Evolutionary conservation across 371 early-diverging fungal genomes (phyloP).

Genomic region (Lichtheimia ramosa): DNA sequence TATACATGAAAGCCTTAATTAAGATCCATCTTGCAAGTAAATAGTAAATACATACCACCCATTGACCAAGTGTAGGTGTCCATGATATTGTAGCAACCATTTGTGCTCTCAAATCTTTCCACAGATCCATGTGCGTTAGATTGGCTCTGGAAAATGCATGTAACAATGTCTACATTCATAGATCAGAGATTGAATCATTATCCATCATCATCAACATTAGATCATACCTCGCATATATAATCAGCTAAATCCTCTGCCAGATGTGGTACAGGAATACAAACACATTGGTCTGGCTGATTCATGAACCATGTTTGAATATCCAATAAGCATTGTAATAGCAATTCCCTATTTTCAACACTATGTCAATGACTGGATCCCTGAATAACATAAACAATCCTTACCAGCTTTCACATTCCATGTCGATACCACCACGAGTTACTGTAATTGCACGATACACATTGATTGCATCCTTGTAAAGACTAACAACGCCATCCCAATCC

Average conservation of each 20-base stretch:
- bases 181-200: neutral
- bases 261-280: constrained; percentile 41
- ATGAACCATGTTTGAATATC: constrained; percentile 59
- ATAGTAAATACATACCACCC: constrained; percentile 43
- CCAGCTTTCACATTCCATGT: constrained; percentile 66
- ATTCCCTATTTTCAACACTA: constrained; percentile 29
- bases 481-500: constrained; percentile 54
- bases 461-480: constrained; percentile 60
- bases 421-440: constrained; percentile 56
- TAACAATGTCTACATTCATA: constrained; percentile 46
- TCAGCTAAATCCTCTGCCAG: constrained; percentile 59
- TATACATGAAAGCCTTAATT: constrained; percentile 13
- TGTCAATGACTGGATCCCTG: neutral
- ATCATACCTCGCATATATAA: constrained; percentile 57
- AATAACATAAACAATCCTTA: constrained; percentile 13
- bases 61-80: constrained; percentile 57
- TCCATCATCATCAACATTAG: neutral
- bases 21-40: neutral
- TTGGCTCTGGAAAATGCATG: constrained; percentile 60
- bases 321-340: constrained; percentile 48
- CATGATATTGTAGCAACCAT: constrained; percentile 47
- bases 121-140: constrained; percentile 42
- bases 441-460: constrained; percentile 61
- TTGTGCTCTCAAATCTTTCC: constrained; percentile 50
- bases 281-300: constrained; percentile 49